Percentiles rank a stretch among this genome's conserved stretches.
phyloP scores from a whole-genome alignment of 2,329 filamentous ascomycete genomes.

The Stemphylium beticola region DNA sequence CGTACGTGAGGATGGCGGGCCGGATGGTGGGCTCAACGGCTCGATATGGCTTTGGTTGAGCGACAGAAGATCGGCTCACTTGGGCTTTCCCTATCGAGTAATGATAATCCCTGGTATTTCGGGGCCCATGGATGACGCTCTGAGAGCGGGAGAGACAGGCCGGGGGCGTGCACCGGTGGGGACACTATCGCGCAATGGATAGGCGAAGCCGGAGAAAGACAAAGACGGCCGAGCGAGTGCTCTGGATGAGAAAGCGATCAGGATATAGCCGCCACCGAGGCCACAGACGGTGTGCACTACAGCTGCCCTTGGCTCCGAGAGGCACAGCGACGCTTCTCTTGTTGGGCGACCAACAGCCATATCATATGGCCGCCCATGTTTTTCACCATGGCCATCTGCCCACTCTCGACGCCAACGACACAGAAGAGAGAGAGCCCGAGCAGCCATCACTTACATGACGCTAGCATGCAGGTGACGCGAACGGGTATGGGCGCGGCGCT shows the following conservation, averaged over 20 bases:
- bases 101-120: slow-evolving; percentile 23
- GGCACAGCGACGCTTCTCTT: no score
- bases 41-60: slow-evolving; percentile 26
- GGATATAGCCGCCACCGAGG: no score
- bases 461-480: slow-evolving; percentile 14
- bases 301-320: no score
- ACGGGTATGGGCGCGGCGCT: slow-evolving; percentile 11
- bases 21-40: slow-evolving; percentile 17
- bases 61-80: slow-evolving; percentile 21
- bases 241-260: neutral
- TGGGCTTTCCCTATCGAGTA: slow-evolving; percentile 18
- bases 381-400: no score
- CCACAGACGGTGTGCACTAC: no score
- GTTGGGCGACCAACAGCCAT: no score
- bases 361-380: no score
- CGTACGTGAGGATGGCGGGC: slow-evolving; percentile 1
- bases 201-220: slow-evolving; percentile 3
- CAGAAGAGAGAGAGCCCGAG: neutral
- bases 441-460: slow-evolving; percentile 13
- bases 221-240: neutral
- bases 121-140: slow-evolving; percentile 26
- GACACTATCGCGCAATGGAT: slow-evolving; percentile 12
- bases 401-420: neutral
- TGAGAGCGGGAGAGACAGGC: slow-evolving; percentile 18
- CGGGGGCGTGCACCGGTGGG: slow-evolving; percentile 17